Conservation (phyloP, 805 yeast species). For the Candida ovalis region DNA sequence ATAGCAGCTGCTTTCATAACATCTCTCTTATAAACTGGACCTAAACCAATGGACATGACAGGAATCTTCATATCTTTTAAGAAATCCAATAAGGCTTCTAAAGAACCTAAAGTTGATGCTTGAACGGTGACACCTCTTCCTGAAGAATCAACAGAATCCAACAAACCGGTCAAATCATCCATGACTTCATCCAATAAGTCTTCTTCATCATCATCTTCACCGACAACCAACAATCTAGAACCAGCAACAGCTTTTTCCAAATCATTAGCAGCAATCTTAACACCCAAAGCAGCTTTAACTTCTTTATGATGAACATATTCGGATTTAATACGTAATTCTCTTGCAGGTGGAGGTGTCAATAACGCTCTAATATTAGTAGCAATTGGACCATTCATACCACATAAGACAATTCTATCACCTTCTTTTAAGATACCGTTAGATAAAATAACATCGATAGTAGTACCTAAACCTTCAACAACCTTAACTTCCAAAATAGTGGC, state of each 20-base stretch:
- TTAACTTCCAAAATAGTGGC: constrained; percentile 97
- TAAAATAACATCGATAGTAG: constrained; percentile 94
- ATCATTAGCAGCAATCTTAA: constrained; percentile 96
- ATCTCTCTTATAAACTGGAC: constrained; percentile 97
- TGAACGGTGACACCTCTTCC: constrained; percentile 99
- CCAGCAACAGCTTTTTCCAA: constrained; percentile 99
- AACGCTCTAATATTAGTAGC: constrained; percentile 95
- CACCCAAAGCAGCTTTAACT: constrained; percentile 99
- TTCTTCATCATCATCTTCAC: constrained; percentile 97
- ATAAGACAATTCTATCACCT: constrained; percentile 91
- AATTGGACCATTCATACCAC: constrained; percentile 98
- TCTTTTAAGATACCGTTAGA: constrained; percentile 95
- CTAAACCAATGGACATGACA: constrained; percentile 96
- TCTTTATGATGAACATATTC: constrained; percentile 95
- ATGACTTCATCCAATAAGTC: constrained; percentile 96
- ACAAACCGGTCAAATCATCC: constrained; percentile 94
- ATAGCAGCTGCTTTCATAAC: constrained; percentile 96
- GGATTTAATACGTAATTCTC: constrained; percentile 95
- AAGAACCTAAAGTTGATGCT: constrained; percentile 96
- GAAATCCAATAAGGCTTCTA: constrained; percentile 96
- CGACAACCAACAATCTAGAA: constrained; percentile 90
- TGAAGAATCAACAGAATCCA: constrained; percentile 90
- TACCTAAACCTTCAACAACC: constrained; percentile 97
- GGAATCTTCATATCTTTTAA: constrained; percentile 98
- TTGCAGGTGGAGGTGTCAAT: constrained; percentile 94